Evolutionary conservation across 2,329 filamentous ascomycete species (phyloP), one percentile per base, ranked within the genome.

Genomic region (Niveomyces coronatus): DNA sequence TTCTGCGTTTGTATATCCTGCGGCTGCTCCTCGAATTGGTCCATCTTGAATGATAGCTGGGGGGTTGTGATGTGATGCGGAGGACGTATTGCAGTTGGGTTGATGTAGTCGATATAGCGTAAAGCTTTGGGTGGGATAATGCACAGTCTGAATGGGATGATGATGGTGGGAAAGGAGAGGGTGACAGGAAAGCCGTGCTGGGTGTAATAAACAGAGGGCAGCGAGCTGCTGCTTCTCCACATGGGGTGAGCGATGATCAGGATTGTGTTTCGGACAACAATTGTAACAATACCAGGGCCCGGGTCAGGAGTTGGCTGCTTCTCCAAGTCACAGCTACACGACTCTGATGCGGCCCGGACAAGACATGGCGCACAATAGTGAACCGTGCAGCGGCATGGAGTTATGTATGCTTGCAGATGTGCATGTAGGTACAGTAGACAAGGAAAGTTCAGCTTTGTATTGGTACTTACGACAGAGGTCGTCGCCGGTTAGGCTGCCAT

Each of bases 391-490:
- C n/a, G n/a, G n/a, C n/a, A n/a, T n/a, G n/a, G n/a, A n/a, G n/a
- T n/a, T n/a, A n/a, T n/a, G n/a, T n/a, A n/a, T n/a, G n/a, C n/a
- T n/a, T n/a, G n/a, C n/a, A n/a, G n/a, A n/a, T n/a, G 35, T 38
- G 35, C 27, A 23, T 38, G 35, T 38, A 38, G 35, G 31, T 31
- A 32, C n/a, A 11, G 15, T 31, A 29, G 38, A 45, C 44, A 82
- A 76, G 55, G 70, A 73, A 50, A 65, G 68, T 32, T 71, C 71
- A 58, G 79, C 68, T 47, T 71, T 76, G 47, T 71, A 59, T 46
- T 42, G 46, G 45, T 41, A 76, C 85, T 60, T 70, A 91, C 85
- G 85, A 91, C 66, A 89, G 82, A 48, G 85, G 85, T 47, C 85
- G 82, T 53, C 72, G 72, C 55, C 73, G 76, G 56, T 68, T 88